These are phyloP conservation scores for Leonotis leonurus DNA, from an alignment of 257 asterid species.

Conservation along the genomic window DNA sequence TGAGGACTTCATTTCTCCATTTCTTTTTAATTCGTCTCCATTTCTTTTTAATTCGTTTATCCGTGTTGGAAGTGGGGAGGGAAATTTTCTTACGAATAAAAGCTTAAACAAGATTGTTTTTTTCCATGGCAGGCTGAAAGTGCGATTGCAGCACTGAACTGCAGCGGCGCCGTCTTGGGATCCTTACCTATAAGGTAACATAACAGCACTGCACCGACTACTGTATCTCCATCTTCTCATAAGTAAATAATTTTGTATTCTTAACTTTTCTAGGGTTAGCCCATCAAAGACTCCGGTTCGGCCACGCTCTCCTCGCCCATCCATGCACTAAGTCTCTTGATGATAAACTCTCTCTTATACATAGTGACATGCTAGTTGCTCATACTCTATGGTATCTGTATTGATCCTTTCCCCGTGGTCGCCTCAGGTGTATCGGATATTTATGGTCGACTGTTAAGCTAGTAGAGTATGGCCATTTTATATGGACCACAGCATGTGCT, in stretches of 20 bases:
- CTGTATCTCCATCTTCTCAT: too few species aligned
- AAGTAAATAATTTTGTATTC: not conserved
- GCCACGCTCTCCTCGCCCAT: constrained; percentile 55
- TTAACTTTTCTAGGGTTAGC: constrained; percentile 59
- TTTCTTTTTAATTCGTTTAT: not conserved
- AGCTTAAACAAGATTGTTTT: not conserved
- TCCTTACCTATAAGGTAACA: constrained; percentile 75
- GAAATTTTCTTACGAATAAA: not conserved
- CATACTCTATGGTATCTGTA: constrained; percentile 34
- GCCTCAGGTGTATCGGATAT: constrained; percentile 17
- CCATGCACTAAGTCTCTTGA: constrained; percentile 47
- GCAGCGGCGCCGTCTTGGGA: constrained; percentile 92
- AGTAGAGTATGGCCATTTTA: constrained; percentile 45
- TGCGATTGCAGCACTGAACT: constrained; percentile 90
- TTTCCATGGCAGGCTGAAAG: constrained; percentile 80
- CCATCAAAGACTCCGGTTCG: constrained; percentile 77
- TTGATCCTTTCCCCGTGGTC: constrained; percentile 21
- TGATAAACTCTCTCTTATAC: constrained; percentile 17
- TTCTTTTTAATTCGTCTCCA: too few species aligned
- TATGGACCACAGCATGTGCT: constrained; percentile 4
- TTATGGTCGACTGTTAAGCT: constrained; percentile 30
- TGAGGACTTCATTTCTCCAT: not conserved
- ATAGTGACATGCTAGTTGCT: constrained; percentile 32
- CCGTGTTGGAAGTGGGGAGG: not conserved
- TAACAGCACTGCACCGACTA: not conserved